phyloP scores from a whole-genome alignment of 352 stramenopile genomes.

The Phytophthora agathidicida region DNA sequence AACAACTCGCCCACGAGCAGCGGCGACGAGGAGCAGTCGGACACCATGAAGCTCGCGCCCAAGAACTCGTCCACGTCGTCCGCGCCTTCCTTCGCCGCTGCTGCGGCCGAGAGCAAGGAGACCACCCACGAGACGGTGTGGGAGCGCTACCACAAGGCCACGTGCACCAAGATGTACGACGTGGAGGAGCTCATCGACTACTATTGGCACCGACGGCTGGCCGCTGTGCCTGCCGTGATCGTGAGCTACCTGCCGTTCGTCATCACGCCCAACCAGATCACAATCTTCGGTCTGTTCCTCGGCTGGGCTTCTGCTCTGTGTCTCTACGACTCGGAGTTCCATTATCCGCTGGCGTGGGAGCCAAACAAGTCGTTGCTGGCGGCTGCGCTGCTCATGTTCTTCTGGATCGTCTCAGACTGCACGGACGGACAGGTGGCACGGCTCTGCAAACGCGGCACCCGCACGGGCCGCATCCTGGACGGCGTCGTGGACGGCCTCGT shows the following conservation, averaged over 20 bases:
- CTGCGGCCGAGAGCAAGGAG: too few species aligned
- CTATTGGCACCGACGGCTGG: constrained; percentile 83
- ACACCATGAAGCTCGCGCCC: constrained; percentile 32
- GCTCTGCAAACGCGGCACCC: constrained; percentile 81
- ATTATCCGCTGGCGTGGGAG: constrained; percentile 68
- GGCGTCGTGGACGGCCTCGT: constrained; percentile 79
- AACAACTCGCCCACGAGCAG: constrained; percentile 42
- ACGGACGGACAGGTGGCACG: constrained; percentile 83
- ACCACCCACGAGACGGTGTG: constrained; percentile 45
- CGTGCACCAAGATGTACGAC: constrained; percentile 88
- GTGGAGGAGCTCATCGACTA: constrained; percentile 88
- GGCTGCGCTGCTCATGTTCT: constrained; percentile 72
- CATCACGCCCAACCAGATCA: constrained; percentile 89
- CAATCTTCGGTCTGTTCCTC: constrained; percentile 73
- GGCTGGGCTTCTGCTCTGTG: constrained; percentile 72
- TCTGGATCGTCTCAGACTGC: constrained; percentile 88
- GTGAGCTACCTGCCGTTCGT: constrained; percentile 87
- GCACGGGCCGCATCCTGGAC: constrained; percentile 82
- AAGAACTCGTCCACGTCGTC: constrained; percentile 24
- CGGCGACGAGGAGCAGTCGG: constrained; percentile 43
- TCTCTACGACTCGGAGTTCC: constrained; percentile 86
- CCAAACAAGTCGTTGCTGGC: constrained; percentile 58
- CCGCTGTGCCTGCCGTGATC: constrained; percentile 70
- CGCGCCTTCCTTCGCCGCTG: constrained; percentile 6
- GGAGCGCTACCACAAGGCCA: constrained; percentile 75